Evolutionary conservation across 139 green algal genomes (phyloP), one percentile per base, ranked within the genome.

Genomic region (Diplosphaera chodatii): DNA sequence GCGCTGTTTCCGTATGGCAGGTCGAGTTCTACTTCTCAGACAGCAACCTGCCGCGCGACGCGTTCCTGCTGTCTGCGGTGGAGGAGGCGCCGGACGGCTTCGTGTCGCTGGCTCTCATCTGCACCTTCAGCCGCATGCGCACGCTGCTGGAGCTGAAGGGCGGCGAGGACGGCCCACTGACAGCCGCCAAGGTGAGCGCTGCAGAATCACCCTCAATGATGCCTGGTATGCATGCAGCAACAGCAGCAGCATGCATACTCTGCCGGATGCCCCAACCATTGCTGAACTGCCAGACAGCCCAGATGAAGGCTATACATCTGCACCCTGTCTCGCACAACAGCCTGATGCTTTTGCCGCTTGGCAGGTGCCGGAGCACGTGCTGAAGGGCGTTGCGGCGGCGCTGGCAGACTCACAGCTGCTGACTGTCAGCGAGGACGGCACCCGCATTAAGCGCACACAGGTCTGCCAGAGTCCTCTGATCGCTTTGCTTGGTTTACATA

Each of bases 11-110:
- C 48, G 4, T 23, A 3, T 27, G 22, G 73, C 83, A 97, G 91
- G 74, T 97, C 0, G 92, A 97, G 78, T 97, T 96, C 63, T 97
- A 97, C 72, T 96, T 97, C 80, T 87, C 81, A 37, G 91, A 96
- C 74, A 89, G 78, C 85, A 97, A 97, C 81, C 75, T 95, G 29
- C 88, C 89, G 2, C 87, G 89, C 40, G 92, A 97, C 74, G 80
- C 79, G 62, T 97, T 96, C 73, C 64, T 97, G 70, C 78, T 77
- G 33, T 75, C 83, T 21, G 77, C 91, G 62, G 79, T 94, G 13
- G 63, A 84, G 5, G 73, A 75, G 16, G 75, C 92, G 62, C 48
- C 81, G 2, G 85, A 93, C 84, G 85, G 80, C 10, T 89, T 74
- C 40, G 90, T 96, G 0, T 79, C 88, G 34, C 69, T 96, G 10